Conservation (phyloP, 441 rosid genomes). For the Raphanus hybrid region DNA sequence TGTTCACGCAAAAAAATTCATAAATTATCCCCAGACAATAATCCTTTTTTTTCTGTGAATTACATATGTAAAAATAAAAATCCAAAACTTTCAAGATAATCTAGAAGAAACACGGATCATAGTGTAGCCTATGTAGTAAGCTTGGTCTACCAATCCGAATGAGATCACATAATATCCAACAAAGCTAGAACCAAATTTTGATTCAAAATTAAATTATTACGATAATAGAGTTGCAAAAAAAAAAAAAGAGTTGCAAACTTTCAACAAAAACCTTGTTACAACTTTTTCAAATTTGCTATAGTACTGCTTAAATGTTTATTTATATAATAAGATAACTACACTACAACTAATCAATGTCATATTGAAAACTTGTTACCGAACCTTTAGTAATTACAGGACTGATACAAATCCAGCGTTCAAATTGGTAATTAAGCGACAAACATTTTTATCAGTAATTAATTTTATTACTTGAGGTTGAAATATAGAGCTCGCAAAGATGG, state of each 20-base stretch:
- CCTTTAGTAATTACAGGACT: not conserved
- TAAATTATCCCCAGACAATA: not conserved
- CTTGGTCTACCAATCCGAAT: not conserved
- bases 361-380: not conserved
- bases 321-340: no score
- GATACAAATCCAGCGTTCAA: not conserved
- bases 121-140: not conserved
- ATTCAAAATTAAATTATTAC: not conserved
- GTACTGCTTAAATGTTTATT: not conserved
- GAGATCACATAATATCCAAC: not conserved
- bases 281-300: not conserved
- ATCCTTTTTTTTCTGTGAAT: not conserved
- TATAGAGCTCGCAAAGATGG: conserved; percentile 19
- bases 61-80: not conserved
- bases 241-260: not conserved
- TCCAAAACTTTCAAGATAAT: not conserved
- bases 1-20: not conserved
- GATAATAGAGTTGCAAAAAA: not conserved
- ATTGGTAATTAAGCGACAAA: not conserved
- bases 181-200: not conserved
- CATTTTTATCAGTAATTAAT: no score
- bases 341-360: not conserved
- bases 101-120: not conserved
- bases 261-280: conserved; percentile 1
- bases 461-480: not conserved